phyloP scores from a whole-genome alignment of 1,284 basidiomycete species.

The Irpex sp. region DNA sequence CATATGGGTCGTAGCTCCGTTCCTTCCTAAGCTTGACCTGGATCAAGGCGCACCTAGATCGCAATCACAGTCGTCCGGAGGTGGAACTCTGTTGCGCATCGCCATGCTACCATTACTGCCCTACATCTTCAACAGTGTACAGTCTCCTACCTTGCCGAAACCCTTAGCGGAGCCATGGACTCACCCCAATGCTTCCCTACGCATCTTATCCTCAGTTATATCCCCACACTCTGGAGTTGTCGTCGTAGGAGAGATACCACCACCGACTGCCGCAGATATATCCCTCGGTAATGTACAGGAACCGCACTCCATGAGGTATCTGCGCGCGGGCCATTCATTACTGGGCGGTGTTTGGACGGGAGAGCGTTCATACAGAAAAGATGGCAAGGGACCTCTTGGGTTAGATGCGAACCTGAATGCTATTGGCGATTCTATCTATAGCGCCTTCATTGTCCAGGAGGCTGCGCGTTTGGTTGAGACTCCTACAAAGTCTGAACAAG shows the following conservation, averaged over 20 bases:
- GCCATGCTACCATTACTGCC: constrained; percentile 36
- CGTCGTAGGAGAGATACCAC: constrained; percentile 70
- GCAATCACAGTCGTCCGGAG: background rate
- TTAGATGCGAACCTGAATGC: constrained; percentile 50
- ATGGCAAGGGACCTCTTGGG: constrained; percentile 31
- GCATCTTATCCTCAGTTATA: constrained; percentile 64
- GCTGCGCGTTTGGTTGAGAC: constrained; percentile 65
- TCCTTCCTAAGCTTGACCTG: constrained; percentile 7
- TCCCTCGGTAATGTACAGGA: constrained; percentile 24
- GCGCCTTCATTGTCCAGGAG: constrained; percentile 83
- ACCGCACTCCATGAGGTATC: constrained; percentile 64
- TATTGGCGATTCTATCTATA: constrained; percentile 79
- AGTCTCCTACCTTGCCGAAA: constrained; percentile 53
- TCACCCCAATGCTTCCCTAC: constrained; percentile 53
- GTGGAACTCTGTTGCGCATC: constrained; percentile 18
- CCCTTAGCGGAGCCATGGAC: constrained; percentile 50
- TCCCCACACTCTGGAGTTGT: constrained; percentile 73
- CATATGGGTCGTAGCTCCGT: constrained; percentile 10
- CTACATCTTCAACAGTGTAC: constrained; percentile 32
- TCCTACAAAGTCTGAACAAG: constrained; percentile 26
- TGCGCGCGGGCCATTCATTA: constrained; percentile 85
- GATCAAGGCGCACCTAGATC: background rate
- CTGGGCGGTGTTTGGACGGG: constrained; percentile 87
- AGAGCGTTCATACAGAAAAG: constrained; percentile 39
- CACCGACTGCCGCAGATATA: constrained; percentile 29